Evolutionary conservation across 2,329 filamentous ascomycete species (phyloP).

Genomic region (Delphinella strobiligena): DNA sequence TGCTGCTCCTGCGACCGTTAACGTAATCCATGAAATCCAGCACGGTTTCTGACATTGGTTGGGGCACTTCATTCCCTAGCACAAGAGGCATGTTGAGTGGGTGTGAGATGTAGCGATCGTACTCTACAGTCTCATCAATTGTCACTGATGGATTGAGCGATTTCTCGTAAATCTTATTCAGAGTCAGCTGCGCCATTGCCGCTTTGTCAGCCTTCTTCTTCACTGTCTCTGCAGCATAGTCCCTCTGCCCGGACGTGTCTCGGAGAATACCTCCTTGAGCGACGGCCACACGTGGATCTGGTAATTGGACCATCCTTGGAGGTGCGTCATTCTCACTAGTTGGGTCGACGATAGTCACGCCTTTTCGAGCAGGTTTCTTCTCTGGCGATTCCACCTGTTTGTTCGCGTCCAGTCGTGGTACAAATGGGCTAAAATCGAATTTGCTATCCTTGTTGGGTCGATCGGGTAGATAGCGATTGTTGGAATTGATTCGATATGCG

Average conservation of each 20-base stretch:
- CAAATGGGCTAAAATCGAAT: constrained; percentile 81
- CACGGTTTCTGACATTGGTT: constrained; percentile 31
- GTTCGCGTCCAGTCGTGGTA: constrained; percentile 44
- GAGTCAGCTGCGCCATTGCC: constrained; percentile 75
- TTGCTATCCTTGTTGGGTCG: constrained; percentile 50
- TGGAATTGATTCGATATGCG: constrained; percentile 82
- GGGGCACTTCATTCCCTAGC: constrained; percentile 52
- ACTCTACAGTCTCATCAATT: constrained; percentile 67
- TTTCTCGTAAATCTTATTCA: constrained; percentile 73
- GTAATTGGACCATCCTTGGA: background rate
- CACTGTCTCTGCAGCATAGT: constrained; percentile 6
- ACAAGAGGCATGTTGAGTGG: constrained; percentile 81
- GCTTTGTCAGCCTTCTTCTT: constrained; percentile 58
- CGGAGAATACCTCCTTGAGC: constrained; percentile 7
- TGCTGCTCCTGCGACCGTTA: constrained; percentile 48
- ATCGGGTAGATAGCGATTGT: constrained; percentile 69
- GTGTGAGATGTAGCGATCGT: constrained; percentile 77
- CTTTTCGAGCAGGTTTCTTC: constrained; percentile 53
- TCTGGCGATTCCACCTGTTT: constrained; percentile 34
- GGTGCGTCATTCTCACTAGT: constrained; percentile 23
- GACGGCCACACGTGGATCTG: constrained; percentile 1
- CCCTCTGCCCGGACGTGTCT: constrained; percentile 2
- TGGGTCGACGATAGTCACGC: constrained; percentile 57
- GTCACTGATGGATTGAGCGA: constrained; percentile 78
- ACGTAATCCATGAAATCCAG: constrained; percentile 73